Percentiles rank a stretch among this genome's conserved stretches.
Conservation (phyloP, 805 yeast species). For the Huiozyma naganishii region DNA sequence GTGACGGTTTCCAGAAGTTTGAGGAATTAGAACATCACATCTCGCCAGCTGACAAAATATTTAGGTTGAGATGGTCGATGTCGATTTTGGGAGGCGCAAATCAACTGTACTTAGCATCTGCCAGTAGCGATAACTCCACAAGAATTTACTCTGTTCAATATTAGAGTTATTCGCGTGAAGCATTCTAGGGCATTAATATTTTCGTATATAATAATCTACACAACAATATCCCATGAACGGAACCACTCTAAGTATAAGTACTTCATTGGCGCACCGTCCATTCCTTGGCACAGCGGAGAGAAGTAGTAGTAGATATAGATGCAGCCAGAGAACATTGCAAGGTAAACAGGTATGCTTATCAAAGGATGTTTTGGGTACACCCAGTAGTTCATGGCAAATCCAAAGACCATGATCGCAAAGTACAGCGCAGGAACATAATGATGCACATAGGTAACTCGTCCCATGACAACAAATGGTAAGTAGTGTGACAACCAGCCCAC, state of each 20-base stretch:
- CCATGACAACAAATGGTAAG: conserved; percentile 84
- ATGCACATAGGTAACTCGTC: conserved; percentile 93
- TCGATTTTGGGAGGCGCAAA: conserved; percentile 13
- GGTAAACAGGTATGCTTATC: conserved; percentile 30
- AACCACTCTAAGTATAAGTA: conserved; percentile 45
- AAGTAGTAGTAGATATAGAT: conserved; percentile 49
- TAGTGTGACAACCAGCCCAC: conserved; percentile 85
- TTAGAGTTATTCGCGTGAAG: neutral
- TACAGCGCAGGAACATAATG: conserved; percentile 93
- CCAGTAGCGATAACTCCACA: conserved; percentile 51
- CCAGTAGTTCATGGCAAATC: conserved; percentile 22
- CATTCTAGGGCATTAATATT: neutral
- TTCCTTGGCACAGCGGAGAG: conserved; percentile 70
- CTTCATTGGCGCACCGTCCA: conserved; percentile 45
- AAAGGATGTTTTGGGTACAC: conserved; percentile 3
- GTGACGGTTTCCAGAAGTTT: conserved; percentile 23
- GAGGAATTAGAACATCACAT: conserved; percentile 28
- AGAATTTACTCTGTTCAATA: conserved; percentile 28
- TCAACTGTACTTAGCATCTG: conserved; percentile 43
- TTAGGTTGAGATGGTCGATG: conserved; percentile 49
- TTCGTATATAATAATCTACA: conserved; percentile 2
- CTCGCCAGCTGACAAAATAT: conserved; percentile 53
- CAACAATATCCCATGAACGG: conserved; percentile 41
- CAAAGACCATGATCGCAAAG: conserved; percentile 72
- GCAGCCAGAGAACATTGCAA: conserved; percentile 35